Base-by-base conservation (phyloP, 192 early-diverging fungal genomes). In the Coemansia sp. region DNA sequence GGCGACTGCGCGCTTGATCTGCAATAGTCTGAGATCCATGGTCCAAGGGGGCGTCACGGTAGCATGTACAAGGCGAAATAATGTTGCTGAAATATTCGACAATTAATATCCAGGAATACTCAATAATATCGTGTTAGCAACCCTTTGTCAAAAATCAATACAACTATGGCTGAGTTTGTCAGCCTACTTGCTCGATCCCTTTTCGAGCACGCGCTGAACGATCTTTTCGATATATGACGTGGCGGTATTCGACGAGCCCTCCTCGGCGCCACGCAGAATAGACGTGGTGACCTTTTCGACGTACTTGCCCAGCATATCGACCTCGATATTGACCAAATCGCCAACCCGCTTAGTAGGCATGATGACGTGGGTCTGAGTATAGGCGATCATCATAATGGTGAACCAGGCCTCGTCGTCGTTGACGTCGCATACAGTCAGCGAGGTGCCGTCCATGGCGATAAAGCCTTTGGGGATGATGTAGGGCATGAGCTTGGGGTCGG, bases 271-370 rank as follows among this genome's bases (percentile, higher is more conserved):
- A 66, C 78, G 63, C 60, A 85, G 77, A 53, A 84, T 85, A 72
- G 85, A 78, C 19, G 81, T 64, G 10, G 94, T 88, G 45, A 93
- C 88, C 63, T 88, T 88, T 73, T 96, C 94, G 29, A 97, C 87
- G 75, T 99, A 99, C 75, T 99, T 99, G 60, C 93, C 95, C 71
- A 99, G 85, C 89, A 97, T 95, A 72, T 99, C 98, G 2, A 97
- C 96, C 83, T 99, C 98, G 50, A 99, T 79, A 75, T 99, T 99
- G 62, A 98, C 93, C 62, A 76, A 77, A 59, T 88, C 87, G 2
- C 94, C 95, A 13, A 88, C 71, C 35, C 85, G 70, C 77, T 92
- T 91, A 9, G 48, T 68, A 6, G 94, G 88, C 85, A 98, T 87
- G 27, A 93, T 90, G 17, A 97, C 93, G 39, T 90, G 84, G 10